Percentiles rank a stretch among this genome's conserved stretches.
phyloP scores from a whole-genome alignment of 1,284 basidiomycete species.

The Malassezia nana region DNA sequence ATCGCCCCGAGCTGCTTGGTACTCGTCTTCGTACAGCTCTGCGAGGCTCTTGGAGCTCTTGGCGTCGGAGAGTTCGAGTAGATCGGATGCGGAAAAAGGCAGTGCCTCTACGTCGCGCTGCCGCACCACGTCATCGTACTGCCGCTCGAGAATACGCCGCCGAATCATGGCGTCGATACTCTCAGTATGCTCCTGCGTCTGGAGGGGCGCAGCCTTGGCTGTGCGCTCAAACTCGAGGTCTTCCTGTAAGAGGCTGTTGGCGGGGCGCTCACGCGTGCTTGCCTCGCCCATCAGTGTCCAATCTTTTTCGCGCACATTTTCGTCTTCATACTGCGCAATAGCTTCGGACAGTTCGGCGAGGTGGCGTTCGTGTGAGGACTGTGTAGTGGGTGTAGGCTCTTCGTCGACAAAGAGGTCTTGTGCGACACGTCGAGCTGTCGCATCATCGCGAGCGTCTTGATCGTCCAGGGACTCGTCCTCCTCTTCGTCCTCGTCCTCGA shows the following conservation, averaged over 20 bases:
- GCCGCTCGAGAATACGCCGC: conserved; percentile 69
- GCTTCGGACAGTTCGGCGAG: conserved; percentile 52
- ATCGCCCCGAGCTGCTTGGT: conserved; percentile 58
- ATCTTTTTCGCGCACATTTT: conserved; percentile 59
- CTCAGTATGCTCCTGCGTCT: conserved; percentile 78
- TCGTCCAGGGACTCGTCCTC: conserved; percentile 31
- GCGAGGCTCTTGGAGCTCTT: conserved; percentile 64
- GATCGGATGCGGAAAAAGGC: conserved; percentile 71
- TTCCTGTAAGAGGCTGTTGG: conserved; percentile 84
- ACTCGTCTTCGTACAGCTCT: conserved; percentile 93
- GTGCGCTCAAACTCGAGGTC: conserved; percentile 87
- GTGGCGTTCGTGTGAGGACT: conserved; percentile 54
- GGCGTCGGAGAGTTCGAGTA: conserved; percentile 79
- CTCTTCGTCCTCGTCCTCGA: conserved; percentile 32
- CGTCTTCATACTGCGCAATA: conserved; percentile 53
- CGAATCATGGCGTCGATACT: conserved; percentile 85
- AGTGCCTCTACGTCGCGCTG: conserved; percentile 63
- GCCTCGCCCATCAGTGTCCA: conserved; percentile 93
- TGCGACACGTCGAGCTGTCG: conserved; percentile 52
- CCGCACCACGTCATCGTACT: conserved; percentile 84
- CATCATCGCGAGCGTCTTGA: conserved; percentile 23
- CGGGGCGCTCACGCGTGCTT: conserved; percentile 66
- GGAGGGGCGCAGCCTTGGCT: conserved; percentile 72
- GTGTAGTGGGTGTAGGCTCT: conserved; percentile 49
- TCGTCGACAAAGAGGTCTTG: conserved; percentile 54